Conservation (phyloP, 305 asterid species). For the Fraxinus xanthoxyloides region DNA sequence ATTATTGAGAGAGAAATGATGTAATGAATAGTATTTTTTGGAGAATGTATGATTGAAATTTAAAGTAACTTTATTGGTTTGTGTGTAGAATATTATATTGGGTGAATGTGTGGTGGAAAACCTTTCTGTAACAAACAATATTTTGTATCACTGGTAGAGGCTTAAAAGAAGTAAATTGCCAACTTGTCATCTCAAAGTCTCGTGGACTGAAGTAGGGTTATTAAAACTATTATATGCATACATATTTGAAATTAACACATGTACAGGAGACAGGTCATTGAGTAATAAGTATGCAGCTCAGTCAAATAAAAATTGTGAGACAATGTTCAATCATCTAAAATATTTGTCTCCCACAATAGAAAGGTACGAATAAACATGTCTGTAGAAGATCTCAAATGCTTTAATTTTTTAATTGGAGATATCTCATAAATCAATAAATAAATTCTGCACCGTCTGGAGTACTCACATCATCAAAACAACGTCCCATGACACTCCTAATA, state of each 20-base stretch:
- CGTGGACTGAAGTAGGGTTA: not conserved
- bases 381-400: slow-evolving; percentile 3
- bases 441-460: not conserved
- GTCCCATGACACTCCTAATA: not conserved
- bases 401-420: not conserved
- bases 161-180: not conserved
- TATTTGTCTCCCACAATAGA: slow-evolving; percentile 22
- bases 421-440: not conserved
- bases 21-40: too few species aligned
- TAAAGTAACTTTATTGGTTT: too few species aligned
- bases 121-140: too few species aligned
- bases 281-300: not conserved
- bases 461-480: not conserved
- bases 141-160: too few species aligned
- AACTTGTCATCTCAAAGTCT: not conserved
- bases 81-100: too few species aligned
- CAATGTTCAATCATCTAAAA: not conserved
- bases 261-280: not conserved
- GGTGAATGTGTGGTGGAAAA: too few species aligned
- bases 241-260: not conserved
- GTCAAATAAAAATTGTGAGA: not conserved
- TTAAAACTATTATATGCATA: not conserved
- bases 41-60: too few species aligned
- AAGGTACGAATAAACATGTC: slow-evolving; percentile 2
- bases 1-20: too few species aligned